These are phyloP conservation scores for Breviolum minutum DNA, from an alignment of 73 alveolate genomes.

Conservation along the genomic window DNA sequence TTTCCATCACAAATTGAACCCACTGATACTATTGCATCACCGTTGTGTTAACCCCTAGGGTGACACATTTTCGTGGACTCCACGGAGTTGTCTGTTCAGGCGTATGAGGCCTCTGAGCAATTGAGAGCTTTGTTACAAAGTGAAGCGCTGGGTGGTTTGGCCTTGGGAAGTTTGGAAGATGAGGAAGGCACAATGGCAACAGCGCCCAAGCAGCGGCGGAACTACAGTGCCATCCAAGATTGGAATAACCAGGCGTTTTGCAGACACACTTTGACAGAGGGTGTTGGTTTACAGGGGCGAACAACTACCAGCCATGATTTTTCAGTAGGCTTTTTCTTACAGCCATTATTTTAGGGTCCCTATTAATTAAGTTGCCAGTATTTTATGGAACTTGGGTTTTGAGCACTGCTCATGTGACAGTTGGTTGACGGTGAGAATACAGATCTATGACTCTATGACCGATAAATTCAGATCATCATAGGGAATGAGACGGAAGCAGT, in stretches of 20 bases:
- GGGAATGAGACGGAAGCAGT: too few species aligned
- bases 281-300: too few species aligned
- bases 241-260: conserved; percentile 35
- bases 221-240: conserved; percentile 61
- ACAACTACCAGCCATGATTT: background rate
- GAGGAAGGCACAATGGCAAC: conserved; percentile 29
- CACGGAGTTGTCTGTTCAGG: background rate
- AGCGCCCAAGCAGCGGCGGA: conserved; percentile 7
- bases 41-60: background rate
- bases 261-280: background rate
- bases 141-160: conserved; percentile 64
- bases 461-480: too few species aligned
- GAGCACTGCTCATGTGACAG: background rate
- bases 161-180: conserved; percentile 47
- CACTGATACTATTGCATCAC: background rate
- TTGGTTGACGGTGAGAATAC: too few species aligned
- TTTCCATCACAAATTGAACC: background rate
- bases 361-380: background rate
- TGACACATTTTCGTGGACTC: background rate
- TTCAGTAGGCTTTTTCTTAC: background rate
- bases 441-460: too few species aligned
- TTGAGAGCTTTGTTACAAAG: conserved; percentile 43
- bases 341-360: background rate
- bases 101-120: conserved; percentile 74
- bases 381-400: background rate